Conservation (phyloP, 495 filamentous ascomycete species). For the Neurospora intermedia region DNA sequence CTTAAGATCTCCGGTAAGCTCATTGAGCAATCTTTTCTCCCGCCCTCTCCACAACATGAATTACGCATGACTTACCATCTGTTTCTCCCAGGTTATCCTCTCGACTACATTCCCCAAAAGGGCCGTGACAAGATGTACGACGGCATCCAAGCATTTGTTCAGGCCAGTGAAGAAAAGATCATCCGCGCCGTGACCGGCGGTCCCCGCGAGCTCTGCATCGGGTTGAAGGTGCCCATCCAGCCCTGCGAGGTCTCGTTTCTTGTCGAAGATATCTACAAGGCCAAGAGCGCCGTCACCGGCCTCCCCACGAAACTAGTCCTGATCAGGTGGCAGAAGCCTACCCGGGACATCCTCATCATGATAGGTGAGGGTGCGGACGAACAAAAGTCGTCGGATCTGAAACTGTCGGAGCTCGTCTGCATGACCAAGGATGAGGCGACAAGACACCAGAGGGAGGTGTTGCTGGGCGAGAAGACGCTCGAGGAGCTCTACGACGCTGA, state of each 20-base stretch:
- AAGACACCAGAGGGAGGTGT: constrained; percentile 66
- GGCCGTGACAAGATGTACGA: constrained; percentile 85
- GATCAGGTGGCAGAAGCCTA: constrained; percentile 58
- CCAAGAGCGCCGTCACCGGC: constrained; percentile 73
- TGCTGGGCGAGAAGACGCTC: constrained; percentile 54
- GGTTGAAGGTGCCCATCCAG: constrained; percentile 67
- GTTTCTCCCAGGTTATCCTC: constrained; percentile 54
- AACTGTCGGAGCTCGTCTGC: constrained; percentile 67
- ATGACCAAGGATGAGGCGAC: constrained; percentile 95
- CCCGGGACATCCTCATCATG: constrained; percentile 29
- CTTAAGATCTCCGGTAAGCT: constrained; percentile 54
- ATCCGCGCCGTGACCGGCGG: constrained; percentile 42
- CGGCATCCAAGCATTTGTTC: constrained; percentile 57
- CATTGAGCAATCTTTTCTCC: background rate
- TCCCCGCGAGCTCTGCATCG: constrained; percentile 44
- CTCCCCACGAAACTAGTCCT: constrained; percentile 67
- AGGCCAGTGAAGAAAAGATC: constrained; percentile 65
- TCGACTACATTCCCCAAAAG: constrained; percentile 74
- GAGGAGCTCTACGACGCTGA: constrained; percentile 63
- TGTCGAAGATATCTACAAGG: constrained; percentile 79
- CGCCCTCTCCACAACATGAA: background rate
- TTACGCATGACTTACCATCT: constrained; percentile 3
- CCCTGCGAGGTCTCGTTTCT: constrained; percentile 73
- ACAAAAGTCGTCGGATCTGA: constrained; percentile 57
- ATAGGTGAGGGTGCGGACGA: constrained; percentile 50